Conservation (phyloP, 2,329 filamentous ascomycete species). For the Alternaria sp. region DNA sequence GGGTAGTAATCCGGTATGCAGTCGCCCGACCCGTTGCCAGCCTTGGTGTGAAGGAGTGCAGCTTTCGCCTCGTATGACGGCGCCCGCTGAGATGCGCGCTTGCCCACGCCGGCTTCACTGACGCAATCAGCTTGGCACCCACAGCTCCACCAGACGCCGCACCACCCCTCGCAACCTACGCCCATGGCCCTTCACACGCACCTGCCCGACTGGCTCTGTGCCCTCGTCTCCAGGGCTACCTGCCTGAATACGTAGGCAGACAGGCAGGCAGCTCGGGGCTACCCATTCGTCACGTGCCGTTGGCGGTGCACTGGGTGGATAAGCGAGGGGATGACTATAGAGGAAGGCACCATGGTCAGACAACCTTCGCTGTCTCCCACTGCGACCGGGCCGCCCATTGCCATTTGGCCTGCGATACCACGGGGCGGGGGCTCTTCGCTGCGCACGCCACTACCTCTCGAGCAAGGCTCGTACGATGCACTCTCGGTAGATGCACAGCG, state of each 20-base stretch:
- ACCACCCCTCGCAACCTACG: not conserved
- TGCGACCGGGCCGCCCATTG: not conserved
- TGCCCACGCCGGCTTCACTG: slow-evolving; percentile 7
- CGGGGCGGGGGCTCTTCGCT: not conserved
- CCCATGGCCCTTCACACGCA: not conserved
- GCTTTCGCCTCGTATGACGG: slow-evolving; percentile 10
- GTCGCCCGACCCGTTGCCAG: not conserved
- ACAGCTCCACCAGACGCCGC: not conserved
- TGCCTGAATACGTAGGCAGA: not conserved
- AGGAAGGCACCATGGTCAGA: not conserved
- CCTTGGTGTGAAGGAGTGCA: slow-evolving; percentile 5
- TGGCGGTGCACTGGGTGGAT: not conserved
- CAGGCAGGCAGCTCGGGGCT: not conserved
- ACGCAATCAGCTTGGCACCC: slow-evolving; percentile 13
- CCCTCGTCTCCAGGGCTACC: not conserved
- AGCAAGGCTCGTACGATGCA: not conserved
- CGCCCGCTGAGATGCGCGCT: not conserved
- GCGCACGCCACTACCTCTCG: not conserved
- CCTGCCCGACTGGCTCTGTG: not conserved
- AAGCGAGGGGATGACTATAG: not conserved
- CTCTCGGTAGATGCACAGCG: not conserved
- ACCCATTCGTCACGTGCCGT: not conserved
- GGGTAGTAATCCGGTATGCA: slow-evolving; percentile 2
- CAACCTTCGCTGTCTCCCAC: not conserved
- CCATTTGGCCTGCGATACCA: not conserved